Conservation (phyloP, 2,329 filamentous ascomycete species). For the Dactylellina leptospora region DNA sequence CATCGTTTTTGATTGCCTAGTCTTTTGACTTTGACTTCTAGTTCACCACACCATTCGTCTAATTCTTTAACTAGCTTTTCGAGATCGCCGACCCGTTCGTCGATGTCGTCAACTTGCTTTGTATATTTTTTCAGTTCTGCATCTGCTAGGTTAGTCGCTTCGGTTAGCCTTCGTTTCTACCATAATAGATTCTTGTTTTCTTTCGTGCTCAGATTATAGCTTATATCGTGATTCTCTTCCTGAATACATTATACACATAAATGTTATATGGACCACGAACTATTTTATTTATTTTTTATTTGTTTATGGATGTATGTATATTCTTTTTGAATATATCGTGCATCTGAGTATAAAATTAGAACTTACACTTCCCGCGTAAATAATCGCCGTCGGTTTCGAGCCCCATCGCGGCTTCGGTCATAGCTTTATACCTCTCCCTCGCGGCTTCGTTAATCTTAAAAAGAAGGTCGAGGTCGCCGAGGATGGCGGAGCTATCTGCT, state of each 20-base stretch:
- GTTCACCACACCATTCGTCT: slow-evolving; percentile 57
- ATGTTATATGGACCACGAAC: no score
- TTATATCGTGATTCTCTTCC: neutral
- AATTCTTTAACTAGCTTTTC: slow-evolving; percentile 57
- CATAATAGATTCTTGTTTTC: neutral
- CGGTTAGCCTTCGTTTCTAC: neutral
- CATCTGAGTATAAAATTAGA: no score
- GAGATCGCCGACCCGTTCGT: slow-evolving; percentile 56
- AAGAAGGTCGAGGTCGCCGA: slow-evolving; percentile 57
- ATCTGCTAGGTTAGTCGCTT: slow-evolving; percentile 38
- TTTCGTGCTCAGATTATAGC: neutral
- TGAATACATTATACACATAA: no score
- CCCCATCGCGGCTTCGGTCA: slow-evolving; percentile 56
- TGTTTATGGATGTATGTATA: no score
- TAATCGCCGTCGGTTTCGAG: slow-evolving; percentile 56
- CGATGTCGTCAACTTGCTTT: slow-evolving; percentile 57
- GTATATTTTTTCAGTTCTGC: slow-evolving; percentile 57
- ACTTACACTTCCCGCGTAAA: slow-evolving; percentile 55
- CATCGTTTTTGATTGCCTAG: slow-evolving; percentile 35
- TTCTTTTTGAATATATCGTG: no score
- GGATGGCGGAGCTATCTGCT: slow-evolving; percentile 56
- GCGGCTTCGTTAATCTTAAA: slow-evolving; percentile 56
- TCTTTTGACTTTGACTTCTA: slow-evolving; percentile 52
- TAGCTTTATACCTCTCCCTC: slow-evolving; percentile 56
- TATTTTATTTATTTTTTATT: no score